Conservation (phyloP, 1,284 basidiomycete genomes). For the Irpex sp. region DNA sequence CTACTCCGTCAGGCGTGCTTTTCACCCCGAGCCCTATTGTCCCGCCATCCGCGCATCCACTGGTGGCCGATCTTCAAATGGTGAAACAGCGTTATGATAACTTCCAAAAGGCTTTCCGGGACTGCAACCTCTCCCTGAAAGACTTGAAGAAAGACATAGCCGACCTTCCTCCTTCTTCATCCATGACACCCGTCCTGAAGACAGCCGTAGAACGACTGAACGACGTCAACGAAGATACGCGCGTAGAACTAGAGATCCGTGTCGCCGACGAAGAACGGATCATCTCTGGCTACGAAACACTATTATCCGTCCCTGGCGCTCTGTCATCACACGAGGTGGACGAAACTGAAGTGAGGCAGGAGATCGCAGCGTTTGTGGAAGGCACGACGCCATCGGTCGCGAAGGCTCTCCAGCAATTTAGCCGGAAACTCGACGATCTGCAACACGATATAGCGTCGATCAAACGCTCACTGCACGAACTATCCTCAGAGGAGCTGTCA, state of each 20-base stretch:
- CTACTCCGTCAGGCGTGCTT: background rate
- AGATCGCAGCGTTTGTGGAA: conserved; percentile 60
- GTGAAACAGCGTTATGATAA: conserved; percentile 56
- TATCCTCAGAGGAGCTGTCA: conserved; percentile 15
- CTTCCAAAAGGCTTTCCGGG: conserved; percentile 61
- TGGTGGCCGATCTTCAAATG: conserved; percentile 42
- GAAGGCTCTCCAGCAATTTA: conserved; percentile 48
- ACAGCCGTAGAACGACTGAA: conserved; percentile 64
- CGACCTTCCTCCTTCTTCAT: conserved; percentile 15
- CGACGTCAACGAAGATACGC: conserved; percentile 80
- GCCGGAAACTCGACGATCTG: conserved; percentile 69
- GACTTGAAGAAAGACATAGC: conserved; percentile 44
- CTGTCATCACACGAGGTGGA: conserved; percentile 32
- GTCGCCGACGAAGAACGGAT: conserved; percentile 76
- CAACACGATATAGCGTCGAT: conserved; percentile 74
- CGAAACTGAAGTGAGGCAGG: conserved; percentile 41
- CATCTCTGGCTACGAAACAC: conserved; percentile 67
- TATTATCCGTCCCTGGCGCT: conserved; percentile 59
- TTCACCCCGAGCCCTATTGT: conserved; percentile 9
- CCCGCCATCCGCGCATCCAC: conserved; percentile 22
- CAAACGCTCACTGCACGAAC: conserved; percentile 54
- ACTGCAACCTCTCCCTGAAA: conserved; percentile 64
- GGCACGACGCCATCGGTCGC: conserved; percentile 48
- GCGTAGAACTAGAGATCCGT: conserved; percentile 85
- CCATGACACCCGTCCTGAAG: conserved; percentile 38